Evolutionary conservation across 2,329 filamentous ascomycete species (phyloP), one percentile per base, ranked within the genome.

Genomic region (Colletotrichum sp.): DNA sequence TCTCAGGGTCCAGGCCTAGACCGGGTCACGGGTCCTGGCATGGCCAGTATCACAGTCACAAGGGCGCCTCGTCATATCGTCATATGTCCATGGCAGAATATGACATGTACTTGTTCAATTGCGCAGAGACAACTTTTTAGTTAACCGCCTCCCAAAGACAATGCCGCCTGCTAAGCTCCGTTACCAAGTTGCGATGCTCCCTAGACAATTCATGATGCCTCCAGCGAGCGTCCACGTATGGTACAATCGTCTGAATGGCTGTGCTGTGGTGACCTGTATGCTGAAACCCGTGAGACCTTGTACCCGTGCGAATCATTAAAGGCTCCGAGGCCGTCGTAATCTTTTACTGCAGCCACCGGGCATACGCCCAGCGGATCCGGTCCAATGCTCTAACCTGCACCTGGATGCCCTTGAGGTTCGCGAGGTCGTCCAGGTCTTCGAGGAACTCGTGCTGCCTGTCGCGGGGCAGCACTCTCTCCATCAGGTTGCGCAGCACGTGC

Each of bases 301-400:
- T 74, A 74, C 64, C 65, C 74, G 69, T 73, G 70, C 59, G 71
- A 76, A 74, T 74, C 74, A 59, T 74, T 76, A 75, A 70, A 64
- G 63, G 57, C 55, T 29, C 65, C 62, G 22, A 67, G 29, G n/a
- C 66, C 55, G 22, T 29, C 49, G 39, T 69, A 11, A 12, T 25
- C 55, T 32, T 39, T 75, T 49, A 87, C 73, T 82, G 85, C 69
- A 95, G 82, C 94, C 94, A 98, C 82, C 93, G 93, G 3, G 92
- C 92, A 87, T 98, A 99, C 6, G 94, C 94, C 96, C 97, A 99
- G 78, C 95, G 90, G 79, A 99, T 95, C 76, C 97, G 90, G 80
- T 96, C 92, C 70, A 98, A 87, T 59, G 96, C 94, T 82, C 92
- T 93, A 76, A 93, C 89, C 87, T 99, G 96, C 79, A 93, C 90